Evolutionary conservation across 1,139 yeast species (phyloP).

Genomic region (Kurtzmaniella quercitrusa): DNA sequence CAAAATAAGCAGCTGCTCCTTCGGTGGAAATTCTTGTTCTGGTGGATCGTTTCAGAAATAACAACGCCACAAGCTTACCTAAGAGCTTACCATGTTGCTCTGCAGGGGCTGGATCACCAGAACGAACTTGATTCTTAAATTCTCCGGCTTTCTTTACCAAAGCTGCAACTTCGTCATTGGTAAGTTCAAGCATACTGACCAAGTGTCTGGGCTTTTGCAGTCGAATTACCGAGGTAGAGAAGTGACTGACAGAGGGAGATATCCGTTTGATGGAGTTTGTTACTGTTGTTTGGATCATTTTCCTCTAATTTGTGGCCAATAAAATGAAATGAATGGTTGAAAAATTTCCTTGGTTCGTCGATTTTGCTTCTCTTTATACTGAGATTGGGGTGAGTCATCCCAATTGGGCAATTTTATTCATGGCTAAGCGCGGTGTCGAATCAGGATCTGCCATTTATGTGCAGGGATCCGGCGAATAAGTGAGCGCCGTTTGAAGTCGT

Average conservation of each 20-base stretch:
- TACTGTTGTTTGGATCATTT: conserved; percentile 3
- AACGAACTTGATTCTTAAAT: conserved; percentile 55
- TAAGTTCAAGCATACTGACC: conserved; percentile 71
- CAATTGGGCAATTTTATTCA: conserved; percentile 14
- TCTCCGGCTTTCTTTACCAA: conserved; percentile 65
- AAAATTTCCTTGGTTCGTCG: not conserved
- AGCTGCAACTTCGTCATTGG: conserved; percentile 61
- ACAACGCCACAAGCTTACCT: conserved; percentile 78
- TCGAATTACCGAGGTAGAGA: conserved; percentile 4
- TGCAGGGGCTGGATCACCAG: conserved; percentile 41
- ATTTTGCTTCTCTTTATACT: not conserved
- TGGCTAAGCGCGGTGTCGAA: conserved; percentile 19
- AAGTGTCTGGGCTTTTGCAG: conserved; percentile 55
- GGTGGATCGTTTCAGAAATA: conserved; percentile 89
- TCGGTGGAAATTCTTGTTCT: conserved; percentile 92
- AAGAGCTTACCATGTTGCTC: conserved; percentile 54
- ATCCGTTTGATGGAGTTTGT: conserved; percentile 10
- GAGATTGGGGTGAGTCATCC: conserved; percentile 17
- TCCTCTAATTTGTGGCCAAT: not conserved
- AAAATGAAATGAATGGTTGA: not conserved
- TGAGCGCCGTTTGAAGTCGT: not conserved
- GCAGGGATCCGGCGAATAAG: not conserved
- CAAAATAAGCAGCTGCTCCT: conserved; percentile 90
- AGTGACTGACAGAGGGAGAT: conserved; percentile 9
- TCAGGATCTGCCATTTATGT: conserved; percentile 4